phyloP scores from a whole-genome alignment of 1,139 yeast species.

The Yamadazyma friedrichii region DNA sequence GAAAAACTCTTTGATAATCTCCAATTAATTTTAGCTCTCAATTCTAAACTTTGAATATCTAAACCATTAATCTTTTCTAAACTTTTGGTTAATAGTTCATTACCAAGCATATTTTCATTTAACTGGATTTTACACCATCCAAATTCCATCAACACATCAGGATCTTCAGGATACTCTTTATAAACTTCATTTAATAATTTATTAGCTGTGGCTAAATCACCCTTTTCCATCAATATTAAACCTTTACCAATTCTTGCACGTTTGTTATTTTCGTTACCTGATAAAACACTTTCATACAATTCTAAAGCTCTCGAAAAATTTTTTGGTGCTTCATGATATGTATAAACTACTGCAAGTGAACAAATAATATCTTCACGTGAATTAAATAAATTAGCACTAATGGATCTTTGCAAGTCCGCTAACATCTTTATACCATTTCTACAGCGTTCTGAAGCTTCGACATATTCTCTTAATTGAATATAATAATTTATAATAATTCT shows the following conservation, averaged over 20 bases:
- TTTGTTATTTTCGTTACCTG: conserved; percentile 40
- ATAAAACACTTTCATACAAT: conserved; percentile 63
- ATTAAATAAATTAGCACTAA: conserved; percentile 48
- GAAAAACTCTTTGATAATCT: conserved; percentile 62
- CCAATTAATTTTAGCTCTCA: conserved; percentile 66
- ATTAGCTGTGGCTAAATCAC: conserved; percentile 54
- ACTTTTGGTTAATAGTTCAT: conserved; percentile 46
- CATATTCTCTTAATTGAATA: conserved; percentile 62
- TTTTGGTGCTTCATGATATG: conserved; percentile 87
- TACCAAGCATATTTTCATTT: conserved; percentile 53
- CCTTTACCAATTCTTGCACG: conserved; percentile 83
- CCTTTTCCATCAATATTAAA: conserved; percentile 66
- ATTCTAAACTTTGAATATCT: conserved; percentile 52
- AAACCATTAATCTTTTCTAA: conserved; percentile 46
- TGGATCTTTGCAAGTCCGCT: conserved; percentile 45
- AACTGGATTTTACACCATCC: conserved; percentile 76
- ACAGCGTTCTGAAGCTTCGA: conserved; percentile 59
- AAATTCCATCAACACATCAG: conserved; percentile 64
- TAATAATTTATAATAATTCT: conserved; percentile 65
- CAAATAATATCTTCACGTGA: conserved; percentile 63
- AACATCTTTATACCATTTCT: conserved; percentile 60
- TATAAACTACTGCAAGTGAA: conserved; percentile 71
- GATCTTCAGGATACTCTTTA: conserved; percentile 49
- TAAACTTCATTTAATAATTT: conserved; percentile 52
- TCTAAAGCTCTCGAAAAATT: conserved; percentile 74